Conservation (phyloP, 129 eudicot species). For the Lactuca sativa region DNA sequence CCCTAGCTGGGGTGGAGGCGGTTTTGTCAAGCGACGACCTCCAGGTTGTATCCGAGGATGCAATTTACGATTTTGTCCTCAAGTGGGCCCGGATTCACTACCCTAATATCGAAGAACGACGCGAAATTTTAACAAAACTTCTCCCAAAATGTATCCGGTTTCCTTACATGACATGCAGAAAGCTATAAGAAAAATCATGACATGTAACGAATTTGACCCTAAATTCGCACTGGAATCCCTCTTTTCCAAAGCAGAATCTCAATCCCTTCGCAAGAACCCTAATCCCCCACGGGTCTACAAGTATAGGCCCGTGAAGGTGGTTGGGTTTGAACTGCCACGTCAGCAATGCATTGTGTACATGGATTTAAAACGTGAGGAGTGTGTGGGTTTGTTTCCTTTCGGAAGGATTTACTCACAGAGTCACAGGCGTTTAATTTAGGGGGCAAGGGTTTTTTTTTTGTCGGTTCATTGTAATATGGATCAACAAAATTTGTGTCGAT, state of each 20-base stretch:
- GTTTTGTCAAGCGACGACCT: conserved; percentile 69
- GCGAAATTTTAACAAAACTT: conserved; percentile 44
- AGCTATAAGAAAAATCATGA: conserved; percentile 58
- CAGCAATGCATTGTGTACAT: conserved; percentile 72
- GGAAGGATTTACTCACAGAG: conserved; percentile 63
- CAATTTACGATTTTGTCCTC: conserved; percentile 64
- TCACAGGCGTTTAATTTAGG: conserved; percentile 85
- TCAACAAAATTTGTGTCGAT: conserved; percentile 59
- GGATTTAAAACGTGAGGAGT: conserved; percentile 70
- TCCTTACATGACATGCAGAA: conserved; percentile 80
- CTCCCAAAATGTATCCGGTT: conserved; percentile 60
- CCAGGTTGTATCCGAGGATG: conserved; percentile 79
- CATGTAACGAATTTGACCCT: conserved; percentile 54
- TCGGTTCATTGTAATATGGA: conserved; percentile 86
- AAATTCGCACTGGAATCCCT: conserved; percentile 64
- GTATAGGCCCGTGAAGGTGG: conserved; percentile 65
- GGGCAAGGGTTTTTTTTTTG: conserved; percentile 78
- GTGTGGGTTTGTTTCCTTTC: conserved; percentile 51
- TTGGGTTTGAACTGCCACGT: conserved; percentile 75
- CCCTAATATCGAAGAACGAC: conserved; percentile 65
- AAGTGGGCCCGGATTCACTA: conserved; percentile 69
- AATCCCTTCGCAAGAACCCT: conserved; percentile 44
- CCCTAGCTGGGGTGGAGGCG: conserved; percentile 70
- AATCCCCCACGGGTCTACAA: conserved; percentile 64
- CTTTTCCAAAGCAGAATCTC: conserved; percentile 70